Base-by-base conservation (phyloP, 75 land plant species). In the Cryptomeria japonica region DNA sequence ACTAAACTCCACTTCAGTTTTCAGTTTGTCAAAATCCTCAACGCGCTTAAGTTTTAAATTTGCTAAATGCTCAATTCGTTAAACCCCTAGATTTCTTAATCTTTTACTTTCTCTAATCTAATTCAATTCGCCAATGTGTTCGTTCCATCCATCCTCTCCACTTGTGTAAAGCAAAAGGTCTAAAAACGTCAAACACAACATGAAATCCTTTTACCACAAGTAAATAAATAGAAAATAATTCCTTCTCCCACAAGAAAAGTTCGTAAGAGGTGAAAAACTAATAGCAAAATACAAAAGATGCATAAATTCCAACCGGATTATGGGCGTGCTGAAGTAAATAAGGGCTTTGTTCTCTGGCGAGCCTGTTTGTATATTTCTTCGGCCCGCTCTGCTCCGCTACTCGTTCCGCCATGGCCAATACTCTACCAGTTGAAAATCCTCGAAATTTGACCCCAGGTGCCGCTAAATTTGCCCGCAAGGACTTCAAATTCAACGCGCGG, bases 301-400 rank as follows among this genome's bases (percentile, higher is more conserved):
- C 3, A n/a, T 28, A 13, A 56, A 86, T 55, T 77, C 87, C 80
- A 70, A 97, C 99, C 85, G 99, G 98, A 77, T 97, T 97, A 87
- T 97, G 99, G 8, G 99, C 98, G 79, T 97, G 99, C 87, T 97
- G 99, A 85, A 97, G 98, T 56, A 97, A 96, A 86, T 97, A 97
- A 22, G 99, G 99, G 70, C 99, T 97, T 64, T 97, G 99, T 93
- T 97, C 98, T 22, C 88, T 86, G 11, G 95, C 96, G 3, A 97
- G 96, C 28, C 98, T 92, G 86, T 97, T 97, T 47, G 95, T 92
- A 87, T 91, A 77, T 80, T 91, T 90, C 61, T 85, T 89, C 16
- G 38, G 4, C 37, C 77, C 77, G 37, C 37, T 75, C 37, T 34
- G 77, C 37, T 75, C 77, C 37, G 77, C 77, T 75, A 75, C 77